phyloP scores from a whole-genome alignment of 2,329 filamentous ascomycete genomes.

The Hymenoscyphus scutula region DNA sequence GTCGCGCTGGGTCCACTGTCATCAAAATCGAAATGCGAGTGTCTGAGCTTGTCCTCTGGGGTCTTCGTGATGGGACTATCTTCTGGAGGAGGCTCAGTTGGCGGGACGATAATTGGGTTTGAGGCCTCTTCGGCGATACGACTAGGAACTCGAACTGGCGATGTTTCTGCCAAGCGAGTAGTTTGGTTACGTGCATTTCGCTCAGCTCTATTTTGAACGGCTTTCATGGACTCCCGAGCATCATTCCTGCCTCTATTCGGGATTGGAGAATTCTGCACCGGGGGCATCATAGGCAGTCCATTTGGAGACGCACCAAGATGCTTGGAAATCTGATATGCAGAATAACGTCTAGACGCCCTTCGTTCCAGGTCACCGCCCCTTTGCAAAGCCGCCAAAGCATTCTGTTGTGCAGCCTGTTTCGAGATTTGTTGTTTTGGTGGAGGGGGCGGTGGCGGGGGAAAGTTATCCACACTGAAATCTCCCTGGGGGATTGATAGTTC shows the following conservation, averaged over 20 bases:
- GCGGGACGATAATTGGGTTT: conserved; percentile 36
- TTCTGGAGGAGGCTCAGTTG: conserved; percentile 37
- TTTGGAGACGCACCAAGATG: conserved; percentile 78
- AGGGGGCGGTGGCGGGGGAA: conserved; percentile 74
- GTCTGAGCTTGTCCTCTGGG: conserved; percentile 59
- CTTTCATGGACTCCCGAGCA: conserved; percentile 78
- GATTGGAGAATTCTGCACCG: conserved; percentile 76
- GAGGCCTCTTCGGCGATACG: conserved; percentile 57
- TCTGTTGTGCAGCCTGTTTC: conserved; percentile 62
- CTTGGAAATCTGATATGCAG: conserved; percentile 94
- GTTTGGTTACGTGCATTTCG: conserved; percentile 45
- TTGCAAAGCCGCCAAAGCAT: conserved; percentile 86
- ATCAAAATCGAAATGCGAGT: conserved; percentile 27
- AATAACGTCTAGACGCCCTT: conserved; percentile 88
- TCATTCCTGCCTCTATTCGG: conserved; percentile 79
- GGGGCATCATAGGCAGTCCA: conserved; percentile 82
- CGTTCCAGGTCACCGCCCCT: conserved; percentile 89
- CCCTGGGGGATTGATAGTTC: conserved; percentile 50
- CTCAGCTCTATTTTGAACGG: conserved; percentile 59
- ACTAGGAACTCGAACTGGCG: conserved; percentile 58
- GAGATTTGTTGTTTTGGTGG: conserved; percentile 40
- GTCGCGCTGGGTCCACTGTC: conserved; percentile 50
- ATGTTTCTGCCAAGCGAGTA: conserved; percentile 53
- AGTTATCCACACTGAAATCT: conserved; percentile 54
- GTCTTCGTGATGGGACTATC: conserved; percentile 44